phyloP scores from a whole-genome alignment of 345 rosid species.

The Brassica incana region DNA sequence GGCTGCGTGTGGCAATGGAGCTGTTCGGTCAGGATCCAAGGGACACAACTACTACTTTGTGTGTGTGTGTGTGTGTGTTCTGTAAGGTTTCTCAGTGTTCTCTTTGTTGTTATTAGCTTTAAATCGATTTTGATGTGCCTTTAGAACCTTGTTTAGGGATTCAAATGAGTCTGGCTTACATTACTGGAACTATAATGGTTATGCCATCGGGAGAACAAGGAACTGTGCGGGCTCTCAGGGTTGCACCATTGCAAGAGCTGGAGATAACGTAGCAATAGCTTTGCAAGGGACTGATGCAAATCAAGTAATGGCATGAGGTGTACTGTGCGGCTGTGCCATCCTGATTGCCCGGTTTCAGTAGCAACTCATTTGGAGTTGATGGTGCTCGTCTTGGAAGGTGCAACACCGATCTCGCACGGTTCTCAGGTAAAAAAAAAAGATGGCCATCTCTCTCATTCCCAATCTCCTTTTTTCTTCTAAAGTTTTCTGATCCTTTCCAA shows the following conservation, averaged over 20 bases:
- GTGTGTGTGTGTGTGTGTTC: too few species aligned
- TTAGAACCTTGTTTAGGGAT: background rate
- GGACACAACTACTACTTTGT: too few species aligned
- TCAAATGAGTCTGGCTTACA: background rate
- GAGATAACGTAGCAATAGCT: conserved; percentile 71
- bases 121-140: background rate
- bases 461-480: background rate
- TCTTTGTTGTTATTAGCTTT: background rate
- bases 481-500: background rate
- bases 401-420: conserved; percentile 73
- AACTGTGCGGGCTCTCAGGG: conserved; percentile 63
- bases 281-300: conserved; percentile 71
- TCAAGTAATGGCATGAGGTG: background rate
- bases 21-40: too few species aligned
- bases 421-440: conserved; percentile 52
- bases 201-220: conserved; percentile 82
- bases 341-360: background rate
- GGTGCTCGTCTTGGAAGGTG: conserved; percentile 69
- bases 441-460: background rate
- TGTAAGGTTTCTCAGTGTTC: too few species aligned
- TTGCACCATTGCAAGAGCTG: conserved; percentile 78
- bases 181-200: conserved; percentile 49
- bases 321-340: too few species aligned
- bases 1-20: too few species aligned
- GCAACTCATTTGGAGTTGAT: conserved; percentile 73